Conservation (phyloP, 768 basidiomycete genomes). For the Trametes cubensis region DNA sequence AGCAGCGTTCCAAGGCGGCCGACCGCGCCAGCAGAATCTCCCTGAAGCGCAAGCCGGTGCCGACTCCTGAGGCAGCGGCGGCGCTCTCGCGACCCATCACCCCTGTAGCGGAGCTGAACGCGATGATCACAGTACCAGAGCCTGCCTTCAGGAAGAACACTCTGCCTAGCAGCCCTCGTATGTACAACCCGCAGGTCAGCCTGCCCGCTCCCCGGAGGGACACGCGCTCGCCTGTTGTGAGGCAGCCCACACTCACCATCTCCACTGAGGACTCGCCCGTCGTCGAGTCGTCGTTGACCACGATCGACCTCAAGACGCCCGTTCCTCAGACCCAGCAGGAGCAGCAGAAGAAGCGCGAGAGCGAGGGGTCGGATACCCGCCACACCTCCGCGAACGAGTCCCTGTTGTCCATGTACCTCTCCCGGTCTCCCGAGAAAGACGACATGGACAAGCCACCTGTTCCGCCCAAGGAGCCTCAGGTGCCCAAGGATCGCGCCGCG, state of each 20-base stretch:
- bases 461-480: constrained; percentile 24
- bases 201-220: constrained; percentile 28
- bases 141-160: constrained; percentile 23
- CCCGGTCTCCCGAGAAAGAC: constrained; percentile 17
- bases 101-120: constrained; percentile 27
- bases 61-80: neutral
- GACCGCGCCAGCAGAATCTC: constrained; percentile 17
- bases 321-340: constrained; percentile 5
- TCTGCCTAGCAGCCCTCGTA: constrained; percentile 14
- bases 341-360: neutral
- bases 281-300: constrained; percentile 13
- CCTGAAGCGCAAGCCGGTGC: constrained; percentile 18
- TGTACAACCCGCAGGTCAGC: neutral
- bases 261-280: constrained; percentile 17
- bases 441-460: constrained; percentile 22
- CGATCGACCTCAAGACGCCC: constrained; percentile 29
- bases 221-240: constrained; percentile 25
- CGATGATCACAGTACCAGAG: constrained; percentile 24
- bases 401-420: constrained; percentile 35
- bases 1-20: neutral
- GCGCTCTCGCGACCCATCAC: constrained; percentile 27
- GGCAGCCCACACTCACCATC: constrained; percentile 23
- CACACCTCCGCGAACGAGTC: constrained; percentile 27
- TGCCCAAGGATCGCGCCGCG: constrained; percentile 17
- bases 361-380: constrained; percentile 3